phyloP scores from a whole-genome alignment of 768 basidiomycete genomes.

The Steccherinum ochraceum region DNA sequence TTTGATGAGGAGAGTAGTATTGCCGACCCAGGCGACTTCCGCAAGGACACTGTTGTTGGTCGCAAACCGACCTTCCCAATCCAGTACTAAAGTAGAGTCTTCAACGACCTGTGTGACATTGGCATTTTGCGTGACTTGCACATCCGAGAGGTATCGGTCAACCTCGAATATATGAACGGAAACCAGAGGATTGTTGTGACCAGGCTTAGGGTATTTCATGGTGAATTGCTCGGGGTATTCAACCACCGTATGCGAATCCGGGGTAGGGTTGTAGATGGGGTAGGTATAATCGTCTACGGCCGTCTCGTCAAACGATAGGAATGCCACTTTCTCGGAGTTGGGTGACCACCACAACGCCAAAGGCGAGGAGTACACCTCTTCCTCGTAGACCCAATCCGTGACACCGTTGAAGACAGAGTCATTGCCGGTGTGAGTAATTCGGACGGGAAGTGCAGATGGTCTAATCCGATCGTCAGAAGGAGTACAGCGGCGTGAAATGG shows the following conservation, averaged over 20 bases:
- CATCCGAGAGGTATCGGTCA: constrained; percentile 33
- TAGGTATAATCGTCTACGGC: constrained; percentile 80
- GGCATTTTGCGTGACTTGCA: constrained; percentile 19
- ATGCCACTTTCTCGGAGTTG: constrained; percentile 68
- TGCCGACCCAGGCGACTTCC: constrained; percentile 86
- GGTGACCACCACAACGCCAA: constrained; percentile 92
- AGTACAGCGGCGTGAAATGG: not conserved
- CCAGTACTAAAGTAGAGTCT: constrained; percentile 47
- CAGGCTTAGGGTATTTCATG: constrained; percentile 85
- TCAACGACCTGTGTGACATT: constrained; percentile 26
- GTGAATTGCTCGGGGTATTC: constrained; percentile 66
- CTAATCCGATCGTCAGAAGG: constrained; percentile 20
- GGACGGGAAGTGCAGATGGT: constrained; percentile 44
- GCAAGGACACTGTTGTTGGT: constrained; percentile 62
- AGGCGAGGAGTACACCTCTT: constrained; percentile 74
- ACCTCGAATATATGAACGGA: constrained; percentile 81
- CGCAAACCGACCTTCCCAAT: constrained; percentile 59
- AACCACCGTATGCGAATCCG: constrained; percentile 58
- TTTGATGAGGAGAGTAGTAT: constrained; percentile 68
- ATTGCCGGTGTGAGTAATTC: constrained; percentile 77
- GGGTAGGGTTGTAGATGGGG: constrained; percentile 87
- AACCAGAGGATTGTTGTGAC: constrained; percentile 84
- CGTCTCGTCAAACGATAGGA: constrained; percentile 84
- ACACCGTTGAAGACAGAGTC: constrained; percentile 88
- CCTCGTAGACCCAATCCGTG: constrained; percentile 97